Conservation (phyloP, 352 stramenopile species). For the Pythium rishiriense region DNA sequence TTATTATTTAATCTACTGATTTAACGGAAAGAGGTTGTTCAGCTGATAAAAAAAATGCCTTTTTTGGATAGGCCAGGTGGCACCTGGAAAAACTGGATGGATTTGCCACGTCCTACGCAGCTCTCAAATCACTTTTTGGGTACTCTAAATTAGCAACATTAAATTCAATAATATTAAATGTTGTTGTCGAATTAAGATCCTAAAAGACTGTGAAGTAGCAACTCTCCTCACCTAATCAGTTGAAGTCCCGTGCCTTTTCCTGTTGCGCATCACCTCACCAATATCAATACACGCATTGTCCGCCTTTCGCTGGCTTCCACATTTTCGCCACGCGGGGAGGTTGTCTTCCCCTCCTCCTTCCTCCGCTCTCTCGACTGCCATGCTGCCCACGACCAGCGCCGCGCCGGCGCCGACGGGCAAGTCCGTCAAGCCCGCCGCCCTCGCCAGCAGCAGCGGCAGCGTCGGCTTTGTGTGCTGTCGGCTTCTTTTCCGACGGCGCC, state of each 20-base stretch:
- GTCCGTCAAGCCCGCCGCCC: neutral
- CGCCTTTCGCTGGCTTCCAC: no score
- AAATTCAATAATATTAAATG: no score
- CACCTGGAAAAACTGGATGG: neutral
- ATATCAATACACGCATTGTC: neutral
- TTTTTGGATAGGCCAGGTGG: no score
- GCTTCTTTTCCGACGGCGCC: conserved; percentile 14
- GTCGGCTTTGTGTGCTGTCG: conserved; percentile 1
- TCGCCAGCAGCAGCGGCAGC: neutral
- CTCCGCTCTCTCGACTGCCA: no score
- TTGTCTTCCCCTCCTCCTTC: no score
- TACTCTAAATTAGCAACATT: no score
- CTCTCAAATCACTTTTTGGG: no score
- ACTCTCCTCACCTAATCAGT: neutral
- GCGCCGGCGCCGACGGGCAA: neutral
- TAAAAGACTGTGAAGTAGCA: neutral
- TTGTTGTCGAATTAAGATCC: neutral
- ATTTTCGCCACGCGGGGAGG: no score
- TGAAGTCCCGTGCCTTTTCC: neutral
- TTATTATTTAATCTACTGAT: conserved; percentile 13
- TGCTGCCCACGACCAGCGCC: no score
- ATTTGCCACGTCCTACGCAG: neutral
- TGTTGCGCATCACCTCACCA: neutral
- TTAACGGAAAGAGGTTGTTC: neutral
- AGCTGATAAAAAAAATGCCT: neutral